These are phyloP conservation scores for Petunia axillaris DNA, from an alignment of 257 asterid genomes.

Conservation along the genomic window DNA sequence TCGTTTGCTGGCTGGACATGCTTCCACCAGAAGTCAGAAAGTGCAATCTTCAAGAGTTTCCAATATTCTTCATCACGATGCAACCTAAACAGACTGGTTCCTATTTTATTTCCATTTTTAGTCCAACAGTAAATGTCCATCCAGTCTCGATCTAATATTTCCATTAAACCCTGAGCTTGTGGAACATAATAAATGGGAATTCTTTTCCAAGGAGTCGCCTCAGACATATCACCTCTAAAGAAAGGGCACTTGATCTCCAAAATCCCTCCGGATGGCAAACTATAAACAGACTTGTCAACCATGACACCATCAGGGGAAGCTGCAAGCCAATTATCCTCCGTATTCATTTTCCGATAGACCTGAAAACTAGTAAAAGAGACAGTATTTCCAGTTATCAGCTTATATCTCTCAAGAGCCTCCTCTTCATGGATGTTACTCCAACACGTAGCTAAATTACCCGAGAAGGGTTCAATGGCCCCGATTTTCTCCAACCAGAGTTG, in stretches of 20 bases:
- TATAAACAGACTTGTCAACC: constrained; percentile 46
- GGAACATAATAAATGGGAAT: constrained; percentile 74
- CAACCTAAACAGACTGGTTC: constrained; percentile 82
- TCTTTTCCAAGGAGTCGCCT: constrained; percentile 65
- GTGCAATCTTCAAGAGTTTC: constrained; percentile 56
- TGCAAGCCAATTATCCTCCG: constrained; percentile 66
- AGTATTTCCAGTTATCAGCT: constrained; percentile 57
- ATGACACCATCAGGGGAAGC: constrained; percentile 83
- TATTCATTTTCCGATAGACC: constrained; percentile 46
- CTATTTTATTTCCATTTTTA: constrained; percentile 62
- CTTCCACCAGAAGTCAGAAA: constrained; percentile 95
- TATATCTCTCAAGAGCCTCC: constrained; percentile 76
- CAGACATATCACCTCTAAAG: constrained; percentile 56
- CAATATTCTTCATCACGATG: constrained; percentile 66
- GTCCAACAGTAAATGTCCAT: constrained; percentile 89
- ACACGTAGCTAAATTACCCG: constrained; percentile 71
- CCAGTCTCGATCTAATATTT: constrained; percentile 84
- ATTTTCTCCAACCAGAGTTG: constrained; percentile 87
- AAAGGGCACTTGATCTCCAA: constrained; percentile 85
- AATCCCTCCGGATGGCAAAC: constrained; percentile 61
- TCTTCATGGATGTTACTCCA: constrained; percentile 82
- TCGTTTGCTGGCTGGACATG: constrained; percentile 86
- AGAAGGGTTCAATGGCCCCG: constrained; percentile 68
- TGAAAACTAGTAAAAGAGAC: constrained; percentile 58
- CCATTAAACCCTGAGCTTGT: constrained; percentile 96